A percentile compares a stretch with the other conserved stretches of the same genome.
These are phyloP conservation scores for Celoporthe dispersa DNA, from an alignment of 2,329 filamentous ascomycete species.

Conservation along the genomic window DNA sequence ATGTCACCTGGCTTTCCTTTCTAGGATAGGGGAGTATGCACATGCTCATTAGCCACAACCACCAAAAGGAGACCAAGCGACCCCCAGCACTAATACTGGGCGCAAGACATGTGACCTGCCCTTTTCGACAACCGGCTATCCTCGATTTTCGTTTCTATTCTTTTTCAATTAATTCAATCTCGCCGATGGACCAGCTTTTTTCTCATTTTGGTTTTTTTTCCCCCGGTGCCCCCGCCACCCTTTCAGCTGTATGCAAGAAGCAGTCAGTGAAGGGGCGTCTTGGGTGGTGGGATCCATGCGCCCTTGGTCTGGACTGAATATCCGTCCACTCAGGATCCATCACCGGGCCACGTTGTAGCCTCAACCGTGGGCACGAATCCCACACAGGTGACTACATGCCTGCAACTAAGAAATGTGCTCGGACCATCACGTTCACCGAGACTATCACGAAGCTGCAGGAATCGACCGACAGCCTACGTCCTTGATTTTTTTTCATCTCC, in stretches of 20 bases:
- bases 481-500: too few relatives aligned
- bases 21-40: neutral
- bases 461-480: neutral
- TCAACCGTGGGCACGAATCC: neutral
- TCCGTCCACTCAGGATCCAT: slow-evolving; percentile 14
- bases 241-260: neutral
- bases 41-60: slow-evolving; percentile 2
- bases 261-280: neutral
- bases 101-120: slow-evolving; percentile 4
- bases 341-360: slow-evolving; percentile 12
- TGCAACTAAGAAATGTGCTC: neutral
- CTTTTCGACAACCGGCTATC: neutral
- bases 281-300: neutral
- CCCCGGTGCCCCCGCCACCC: neutral
- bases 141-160: neutral
- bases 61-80: neutral
- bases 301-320: neutral
- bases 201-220: neutral
- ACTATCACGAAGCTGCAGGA: slow-evolving; percentile 6
- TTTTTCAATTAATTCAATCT: neutral
- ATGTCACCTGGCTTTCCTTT: slow-evolving; percentile 5
- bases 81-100: neutral
- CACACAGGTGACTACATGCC: slow-evolving; percentile 1
- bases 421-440: slow-evolving; percentile 13
- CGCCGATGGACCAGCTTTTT: neutral